Percentiles rank a stretch among this genome's conserved stretches.
phyloP scores from a whole-genome alignment of 2,329 filamentous ascomycete species.

The Colletotrichum truncatum region DNA sequence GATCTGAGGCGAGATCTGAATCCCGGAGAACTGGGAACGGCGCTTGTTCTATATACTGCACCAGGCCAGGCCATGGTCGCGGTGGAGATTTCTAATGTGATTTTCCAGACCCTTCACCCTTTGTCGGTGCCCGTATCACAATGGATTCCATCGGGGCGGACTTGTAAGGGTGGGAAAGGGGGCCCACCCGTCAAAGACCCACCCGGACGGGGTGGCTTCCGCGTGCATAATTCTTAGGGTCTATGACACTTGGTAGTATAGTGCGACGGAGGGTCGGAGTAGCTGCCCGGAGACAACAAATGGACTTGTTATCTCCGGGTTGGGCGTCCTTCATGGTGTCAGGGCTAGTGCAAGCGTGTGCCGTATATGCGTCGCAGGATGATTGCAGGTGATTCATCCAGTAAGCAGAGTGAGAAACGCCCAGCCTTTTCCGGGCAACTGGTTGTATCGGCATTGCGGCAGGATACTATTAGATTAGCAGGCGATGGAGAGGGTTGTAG shows the following conservation, averaged over 20 bases:
- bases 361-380: not conserved
- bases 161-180: slow-evolving; percentile 4
- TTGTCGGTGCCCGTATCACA: slow-evolving; percentile 21
- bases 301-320: slow-evolving; percentile 23
- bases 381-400: not conserved
- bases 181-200: slow-evolving; percentile 11
- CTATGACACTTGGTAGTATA: slow-evolving; percentile 18
- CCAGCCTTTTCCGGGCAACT: not conserved
- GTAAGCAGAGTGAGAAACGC: not conserved
- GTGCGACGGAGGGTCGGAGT: slow-evolving; percentile 1
- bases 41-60: slow-evolving; percentile 18
- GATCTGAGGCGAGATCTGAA: slow-evolving; percentile 19
- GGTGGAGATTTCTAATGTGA: slow-evolving; percentile 22
- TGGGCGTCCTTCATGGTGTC: not conserved
- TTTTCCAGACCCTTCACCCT: slow-evolving; percentile 25
- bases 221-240: slow-evolving; percentile 8
- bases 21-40: slow-evolving; percentile 16
- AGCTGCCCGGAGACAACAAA: slow-evolving; percentile 3
- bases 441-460: not conserved
- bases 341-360: not conserved
- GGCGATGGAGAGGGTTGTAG: not conserved
- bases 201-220: slow-evolving; percentile 20
- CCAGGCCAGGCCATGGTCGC: not conserved
- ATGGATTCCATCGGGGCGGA: slow-evolving; percentile 6
- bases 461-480: not conserved